Evolutionary conservation across 495 filamentous ascomycete species (phyloP).

Genomic region (Trichocladium uniseriatum): DNA sequence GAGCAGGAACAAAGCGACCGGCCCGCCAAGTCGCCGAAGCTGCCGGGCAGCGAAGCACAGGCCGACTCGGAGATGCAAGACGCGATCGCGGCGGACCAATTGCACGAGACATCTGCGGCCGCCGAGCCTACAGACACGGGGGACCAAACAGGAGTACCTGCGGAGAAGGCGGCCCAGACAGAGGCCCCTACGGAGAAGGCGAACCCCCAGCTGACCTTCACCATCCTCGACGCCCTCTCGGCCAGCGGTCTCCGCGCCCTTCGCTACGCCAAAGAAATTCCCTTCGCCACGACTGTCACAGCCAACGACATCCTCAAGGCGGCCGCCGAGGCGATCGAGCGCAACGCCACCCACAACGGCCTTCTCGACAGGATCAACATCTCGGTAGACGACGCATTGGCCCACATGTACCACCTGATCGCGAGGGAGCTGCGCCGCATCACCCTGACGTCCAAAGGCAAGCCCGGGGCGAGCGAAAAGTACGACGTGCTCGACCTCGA

Average conservation of each 20-base stretch:
- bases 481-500: conserved; percentile 97
- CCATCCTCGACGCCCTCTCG: conserved; percentile 88
- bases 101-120: neutral
- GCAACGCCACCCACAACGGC: conserved; percentile 76
- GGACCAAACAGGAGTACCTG: neutral
- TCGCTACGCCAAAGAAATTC: conserved; percentile 85
- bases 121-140: neutral
- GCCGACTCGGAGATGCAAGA: conserved; percentile 16
- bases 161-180: too few relatives aligned
- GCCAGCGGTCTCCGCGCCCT: conserved; percentile 88
- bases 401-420: conserved; percentile 76
- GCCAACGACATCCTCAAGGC: conserved; percentile 78
- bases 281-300: conserved; percentile 68
- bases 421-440: conserved; percentile 29
- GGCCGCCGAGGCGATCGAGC: conserved; percentile 70
- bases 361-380: conserved; percentile 59
- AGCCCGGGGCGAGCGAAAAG: conserved; percentile 30
- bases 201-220: conserved; percentile 42
- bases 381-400: conserved; percentile 69
- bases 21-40: conserved; percentile 20
- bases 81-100: conserved; percentile 6
- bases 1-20: conserved; percentile 25
- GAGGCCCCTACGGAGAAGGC: too few relatives aligned
- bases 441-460: conserved; percentile 16
- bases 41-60: conserved; percentile 4